Base-by-base conservation (phyloP, 2,329 filamentous ascomycete species). In the Mariannaea sp. region DNA sequence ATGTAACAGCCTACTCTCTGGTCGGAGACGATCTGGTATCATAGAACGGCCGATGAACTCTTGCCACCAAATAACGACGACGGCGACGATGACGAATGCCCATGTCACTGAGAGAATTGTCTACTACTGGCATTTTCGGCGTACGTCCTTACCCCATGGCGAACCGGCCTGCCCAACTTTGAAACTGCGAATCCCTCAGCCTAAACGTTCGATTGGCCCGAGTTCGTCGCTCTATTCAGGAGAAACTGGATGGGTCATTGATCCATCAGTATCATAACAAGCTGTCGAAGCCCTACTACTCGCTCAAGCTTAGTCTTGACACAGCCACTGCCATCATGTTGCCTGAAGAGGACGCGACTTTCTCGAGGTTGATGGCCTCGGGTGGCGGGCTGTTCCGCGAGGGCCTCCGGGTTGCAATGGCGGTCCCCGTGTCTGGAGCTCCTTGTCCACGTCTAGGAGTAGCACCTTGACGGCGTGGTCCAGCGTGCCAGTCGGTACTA, bases 271-370 rank as follows among this genome's bases (percentile, higher is more conserved):
- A 38, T 38, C 16, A 38, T 12, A 8, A 20, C 7, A 8, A 19
- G 7, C 12, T 38, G 12, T 38, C 19, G 16, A 9, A 38, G 10
- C 35, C 16, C 4, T 38, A 38, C n/a, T 80, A 76, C 66, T 82
- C 79, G 0, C 71, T 74, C 27, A 80, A 77, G 53, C 67, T 75
- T 7, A 77, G 73, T 55, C 55, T 81, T 2, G 80, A 83, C 29
- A 63, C 71, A 2, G 71, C 74, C 13, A 63, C 75, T 16, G 66
- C 68, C 13, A 61, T 75, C 13, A 55, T 73, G 10, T 69, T 67
- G 3, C 71, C 71, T 2, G 69, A 71, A 40, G 69, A 68, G 4
- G 72, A 74, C 22, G 67, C 65, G 6, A 56, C 59, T 27, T 79
- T 75, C 58, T 53, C 65, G 1, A 67, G 66, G 0, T 67, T 80